phyloP scores from a whole-genome alignment of 225 moss, liverwort and hornwort genomes.

The Pseudoscleropodium purum region DNA sequence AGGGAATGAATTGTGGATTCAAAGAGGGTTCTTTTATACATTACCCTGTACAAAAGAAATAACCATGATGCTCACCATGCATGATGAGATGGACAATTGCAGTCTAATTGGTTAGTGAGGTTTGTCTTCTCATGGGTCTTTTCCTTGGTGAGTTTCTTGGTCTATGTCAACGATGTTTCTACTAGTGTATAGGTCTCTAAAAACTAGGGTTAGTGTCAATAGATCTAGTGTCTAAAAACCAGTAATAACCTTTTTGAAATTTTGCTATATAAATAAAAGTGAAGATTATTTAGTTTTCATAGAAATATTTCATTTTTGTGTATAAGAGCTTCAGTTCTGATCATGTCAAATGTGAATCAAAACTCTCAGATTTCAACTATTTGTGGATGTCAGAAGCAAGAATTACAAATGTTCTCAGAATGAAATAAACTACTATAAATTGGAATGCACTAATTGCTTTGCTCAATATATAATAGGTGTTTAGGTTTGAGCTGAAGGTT shows the following conservation, averaged over 20 bases:
- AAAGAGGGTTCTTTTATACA: background rate
- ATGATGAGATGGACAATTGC: background rate
- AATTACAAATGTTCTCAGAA: background rate
- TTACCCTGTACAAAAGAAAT: background rate
- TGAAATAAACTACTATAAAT: background rate
- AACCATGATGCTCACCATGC: too few species aligned
- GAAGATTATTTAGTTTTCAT: background rate
- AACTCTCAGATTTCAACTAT: background rate
- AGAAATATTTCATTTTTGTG: background rate
- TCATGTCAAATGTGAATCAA: background rate
- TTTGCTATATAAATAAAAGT: background rate
- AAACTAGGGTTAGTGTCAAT: background rate
- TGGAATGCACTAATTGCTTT: background rate
- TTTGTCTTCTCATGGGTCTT: background rate
- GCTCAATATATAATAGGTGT: background rate
- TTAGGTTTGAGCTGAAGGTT: background rate
- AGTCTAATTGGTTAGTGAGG: background rate
- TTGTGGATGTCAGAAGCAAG: background rate
- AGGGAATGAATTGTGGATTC: too few species aligned
- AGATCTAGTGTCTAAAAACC: background rate
- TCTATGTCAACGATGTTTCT: background rate
- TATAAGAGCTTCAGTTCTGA: accelerated
- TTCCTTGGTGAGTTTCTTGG: background rate
- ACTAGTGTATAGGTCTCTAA: too few species aligned
- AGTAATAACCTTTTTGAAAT: background rate